Conservation (phyloP, 768 basidiomycete genomes). For the Tulasnella sp. region DNA sequence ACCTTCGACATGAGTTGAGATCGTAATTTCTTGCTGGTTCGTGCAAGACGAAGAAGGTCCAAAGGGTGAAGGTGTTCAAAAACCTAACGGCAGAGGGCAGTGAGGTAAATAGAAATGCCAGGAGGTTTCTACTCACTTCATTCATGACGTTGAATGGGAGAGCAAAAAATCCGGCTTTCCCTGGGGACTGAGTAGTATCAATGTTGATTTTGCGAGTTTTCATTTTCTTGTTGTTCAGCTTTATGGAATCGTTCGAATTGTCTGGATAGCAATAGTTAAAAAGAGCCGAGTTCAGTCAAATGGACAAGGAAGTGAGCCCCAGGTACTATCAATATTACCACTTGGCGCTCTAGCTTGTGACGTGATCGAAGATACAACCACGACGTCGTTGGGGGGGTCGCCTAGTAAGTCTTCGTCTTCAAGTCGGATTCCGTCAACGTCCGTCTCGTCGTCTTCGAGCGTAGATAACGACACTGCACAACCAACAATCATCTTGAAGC, state of each 20-base stretch:
- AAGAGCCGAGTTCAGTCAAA: background rate
- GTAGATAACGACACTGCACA: no score
- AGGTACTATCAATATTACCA: no score
- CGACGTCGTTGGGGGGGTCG: no score
- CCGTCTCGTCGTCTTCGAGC: no score
- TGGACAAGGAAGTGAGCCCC: no score
- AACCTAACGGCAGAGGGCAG: background rate
- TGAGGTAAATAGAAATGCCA: background rate
- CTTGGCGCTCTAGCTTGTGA: no score
- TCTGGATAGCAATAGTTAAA: background rate
- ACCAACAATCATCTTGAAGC: no score
- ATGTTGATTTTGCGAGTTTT: background rate
- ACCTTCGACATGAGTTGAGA: constrained; percentile 15
- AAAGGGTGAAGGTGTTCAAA: constrained; percentile 9
- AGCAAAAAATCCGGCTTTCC: background rate
- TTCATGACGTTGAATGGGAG: background rate
- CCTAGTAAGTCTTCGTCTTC: no score
- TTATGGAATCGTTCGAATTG: background rate
- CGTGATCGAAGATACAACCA: no score
- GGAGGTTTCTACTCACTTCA: background rate
- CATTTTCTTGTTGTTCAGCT: background rate
- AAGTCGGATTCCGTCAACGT: no score
- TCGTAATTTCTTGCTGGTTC: constrained; percentile 2
- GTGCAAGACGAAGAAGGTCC: constrained; percentile 8
- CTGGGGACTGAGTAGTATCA: background rate